Percentiles rank a stretch among this genome's conserved stretches.
Conservation (phyloP, 2,329 filamentous ascomycete species). For the Colletotrichum sp. region DNA sequence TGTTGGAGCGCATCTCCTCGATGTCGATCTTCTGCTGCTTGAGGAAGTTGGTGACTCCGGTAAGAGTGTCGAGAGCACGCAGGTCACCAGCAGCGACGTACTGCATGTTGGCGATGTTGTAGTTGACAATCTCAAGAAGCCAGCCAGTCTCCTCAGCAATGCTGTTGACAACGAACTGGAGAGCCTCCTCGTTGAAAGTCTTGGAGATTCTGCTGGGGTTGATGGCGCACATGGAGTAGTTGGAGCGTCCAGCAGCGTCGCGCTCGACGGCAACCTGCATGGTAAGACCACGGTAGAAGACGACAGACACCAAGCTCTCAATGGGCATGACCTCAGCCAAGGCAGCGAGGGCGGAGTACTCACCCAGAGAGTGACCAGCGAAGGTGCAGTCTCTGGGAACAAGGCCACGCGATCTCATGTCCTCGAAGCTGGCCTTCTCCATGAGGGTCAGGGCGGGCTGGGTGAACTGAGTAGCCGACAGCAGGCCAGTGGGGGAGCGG, state of each 20-base stretch:
- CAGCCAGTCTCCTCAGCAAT: slow-evolving; percentile 93
- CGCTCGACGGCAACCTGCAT: slow-evolving; percentile 99
- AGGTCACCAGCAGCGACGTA: slow-evolving; percentile 76
- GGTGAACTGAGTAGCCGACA: slow-evolving; percentile 98
- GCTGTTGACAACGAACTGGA: slow-evolving; percentile 96
- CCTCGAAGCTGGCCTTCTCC: slow-evolving; percentile 99
- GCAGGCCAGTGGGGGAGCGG: slow-evolving; percentile 88
- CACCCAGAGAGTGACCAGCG: slow-evolving; percentile 95
- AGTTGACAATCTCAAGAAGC: slow-evolving; percentile 99
- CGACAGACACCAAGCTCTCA: slow-evolving; percentile 95
- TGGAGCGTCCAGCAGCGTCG: slow-evolving; percentile 89
- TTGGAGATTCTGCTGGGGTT: slow-evolving; percentile 98
- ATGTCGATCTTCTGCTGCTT: slow-evolving; percentile 98
- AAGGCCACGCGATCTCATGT: slow-evolving; percentile 97
- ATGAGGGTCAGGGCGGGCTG: slow-evolving; percentile 96
- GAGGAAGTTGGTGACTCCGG: slow-evolving; percentile 89
- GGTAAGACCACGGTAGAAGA: slow-evolving; percentile 98
- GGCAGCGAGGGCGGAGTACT: slow-evolving; percentile 96
- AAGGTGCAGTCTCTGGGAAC: slow-evolving; percentile 97
- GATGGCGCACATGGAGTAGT: slow-evolving; percentile 99
- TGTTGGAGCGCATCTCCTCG: slow-evolving; percentile 84
- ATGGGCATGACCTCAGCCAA: slow-evolving; percentile 99
- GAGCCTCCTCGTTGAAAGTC: slow-evolving; percentile 96
- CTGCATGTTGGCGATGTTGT: slow-evolving; percentile 80
- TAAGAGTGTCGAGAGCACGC: slow-evolving; percentile 72